Evolutionary conservation across 2,329 filamentous ascomycete species (phyloP), one percentile per base, ranked within the genome.

Genomic region (Fusarium tricinctum): DNA sequence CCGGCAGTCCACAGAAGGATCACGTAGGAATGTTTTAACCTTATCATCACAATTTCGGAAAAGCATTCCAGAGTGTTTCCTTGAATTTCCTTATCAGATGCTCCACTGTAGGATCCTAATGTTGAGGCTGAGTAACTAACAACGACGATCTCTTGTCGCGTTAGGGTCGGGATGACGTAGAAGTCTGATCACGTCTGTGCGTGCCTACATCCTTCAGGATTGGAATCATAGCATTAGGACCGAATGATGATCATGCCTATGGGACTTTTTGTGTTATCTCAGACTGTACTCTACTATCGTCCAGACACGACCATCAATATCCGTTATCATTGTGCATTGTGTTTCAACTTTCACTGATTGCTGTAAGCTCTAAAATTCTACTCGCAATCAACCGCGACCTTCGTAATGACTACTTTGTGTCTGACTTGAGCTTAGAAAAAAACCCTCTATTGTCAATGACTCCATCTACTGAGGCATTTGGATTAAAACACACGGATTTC

Each of bases 1-100:
- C 32, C 1, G 4, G 8, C 3, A 20, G 20, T 8, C 54, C 38
- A 43, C 8, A 53, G 15, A 53, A 57, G 38, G 47, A 57, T 57
- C 39, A 30, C 9, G 15, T 26, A 43, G 54, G 47, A 57, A 22
- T 43, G 22, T 38, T 53, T 43, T n/a, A 43, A 43, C 12, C 3
- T 23, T 14, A 6, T 0, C 6, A 42, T n/a, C 8, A 53, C 32
- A 22, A 33, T 28, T 5, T 20, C 6, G 6, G 7, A n/a, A 30
- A 30, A 12, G 3, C 6, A 30, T 30, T 30, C 10, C 1, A 17
- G 19, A 14, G n/a, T 8, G 10, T n/a, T 23, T 10, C 30, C 20
- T 44, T 10, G 19, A 10, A 10, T 5, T 9, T 22, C 12, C 3
- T 14, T 33, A 15, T 39, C 15, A 19, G 19, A 30, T 22, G 4